Evolutionary conservation across 768 basidiomycete species (phyloP), one percentile per base, ranked within the genome.

Genomic region (Lentinula sp.): DNA sequence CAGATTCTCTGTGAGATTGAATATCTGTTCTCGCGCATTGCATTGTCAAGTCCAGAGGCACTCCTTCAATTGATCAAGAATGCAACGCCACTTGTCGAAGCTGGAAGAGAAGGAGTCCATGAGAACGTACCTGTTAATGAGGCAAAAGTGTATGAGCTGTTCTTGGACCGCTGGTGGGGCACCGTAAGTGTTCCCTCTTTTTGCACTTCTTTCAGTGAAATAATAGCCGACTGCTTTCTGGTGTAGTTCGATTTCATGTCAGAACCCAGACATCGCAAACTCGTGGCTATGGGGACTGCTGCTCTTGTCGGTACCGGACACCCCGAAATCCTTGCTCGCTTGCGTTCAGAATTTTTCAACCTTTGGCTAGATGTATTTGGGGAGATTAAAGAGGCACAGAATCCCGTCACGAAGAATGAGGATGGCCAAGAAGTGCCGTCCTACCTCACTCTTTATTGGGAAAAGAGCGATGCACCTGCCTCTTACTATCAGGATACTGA

Each of bases 331-430:
- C 81, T 96, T 9, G 77, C 81, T 34, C 81, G 89, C 18, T 73
- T 96, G 28, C 79, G 84, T 13, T 81, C 78, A 3, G 93, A 95
- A 65, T 84, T 93, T 28, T 90, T 91, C 71, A 89, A 91, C 67
- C 73, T 94, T 32, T 96, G 93, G 93, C 75, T 89, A 42, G 93
- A 95, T 63, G 93, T 95, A 5, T 86, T 95, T 57, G 89, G 87
- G 13, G 93, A 95, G 70, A 79, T 95, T 55, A 89, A 86, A 67
- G 94, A 95, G 71, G 84, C 84, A 7, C 75, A 78, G 64, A 75
- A 68, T 31, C 68, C 69, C 23, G 66, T 67, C 0, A 70, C 72
- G 23, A 68, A 69, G 32, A 70, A 73, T 51, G 76, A 76, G 16
- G 75, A 75, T 62, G 71, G 70, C n/a, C 68, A 68, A 78, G 74